A percentile compares a stretch with the other conserved stretches of the same genome.
Evolutionary conservation across 352 stramenopile genomes (phyloP).

Genomic region (Stramenopiles sp.): DNA sequence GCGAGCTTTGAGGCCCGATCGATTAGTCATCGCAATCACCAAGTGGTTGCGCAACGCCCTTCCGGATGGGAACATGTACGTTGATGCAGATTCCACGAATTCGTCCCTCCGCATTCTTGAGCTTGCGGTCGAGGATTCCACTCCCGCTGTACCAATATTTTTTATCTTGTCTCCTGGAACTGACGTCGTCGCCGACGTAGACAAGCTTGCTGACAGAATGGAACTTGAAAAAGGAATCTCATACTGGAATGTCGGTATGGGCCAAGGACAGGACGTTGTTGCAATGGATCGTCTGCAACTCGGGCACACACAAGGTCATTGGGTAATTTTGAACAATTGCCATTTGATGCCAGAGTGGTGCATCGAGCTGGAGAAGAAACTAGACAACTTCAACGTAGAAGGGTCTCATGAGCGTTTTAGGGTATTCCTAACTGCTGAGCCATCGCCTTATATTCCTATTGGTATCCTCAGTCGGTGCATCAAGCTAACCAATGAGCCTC

Average conservation of each 20-base stretch:
- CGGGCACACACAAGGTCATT: slow-evolving; percentile 81
- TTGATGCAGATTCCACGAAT: slow-evolving; percentile 82
- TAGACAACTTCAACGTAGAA: slow-evolving; percentile 80
- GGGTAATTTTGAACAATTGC: slow-evolving; percentile 94
- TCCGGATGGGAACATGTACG: slow-evolving; percentile 75
- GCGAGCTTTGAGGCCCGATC: slow-evolving; percentile 68
- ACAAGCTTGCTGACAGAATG: slow-evolving; percentile 75
- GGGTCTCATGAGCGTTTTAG: slow-evolving; percentile 79
- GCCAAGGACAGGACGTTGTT: slow-evolving; percentile 82
- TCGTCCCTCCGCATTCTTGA: slow-evolving; percentile 85
- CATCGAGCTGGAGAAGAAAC: slow-evolving; percentile 83
- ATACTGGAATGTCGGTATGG: slow-evolving; percentile 94
- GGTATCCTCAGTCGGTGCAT: slow-evolving; percentile 83
- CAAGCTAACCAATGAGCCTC: slow-evolving; percentile 87
- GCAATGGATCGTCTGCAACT: slow-evolving; percentile 81
- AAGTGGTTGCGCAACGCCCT: slow-evolving; percentile 83
- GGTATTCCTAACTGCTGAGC: slow-evolving; percentile 79
- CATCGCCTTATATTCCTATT: slow-evolving; percentile 75
- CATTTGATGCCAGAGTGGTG: slow-evolving; percentile 90
- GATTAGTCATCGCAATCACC: slow-evolving; percentile 77
- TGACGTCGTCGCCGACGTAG: slow-evolving; percentile 80
- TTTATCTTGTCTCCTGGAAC: slow-evolving; percentile 84
- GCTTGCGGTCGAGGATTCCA: slow-evolving; percentile 75
- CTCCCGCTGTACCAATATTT: slow-evolving; percentile 78
- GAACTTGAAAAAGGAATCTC: slow-evolving; percentile 80